Conservation (phyloP, 306 rosid genomes). For the Prunus dulcis region DNA sequence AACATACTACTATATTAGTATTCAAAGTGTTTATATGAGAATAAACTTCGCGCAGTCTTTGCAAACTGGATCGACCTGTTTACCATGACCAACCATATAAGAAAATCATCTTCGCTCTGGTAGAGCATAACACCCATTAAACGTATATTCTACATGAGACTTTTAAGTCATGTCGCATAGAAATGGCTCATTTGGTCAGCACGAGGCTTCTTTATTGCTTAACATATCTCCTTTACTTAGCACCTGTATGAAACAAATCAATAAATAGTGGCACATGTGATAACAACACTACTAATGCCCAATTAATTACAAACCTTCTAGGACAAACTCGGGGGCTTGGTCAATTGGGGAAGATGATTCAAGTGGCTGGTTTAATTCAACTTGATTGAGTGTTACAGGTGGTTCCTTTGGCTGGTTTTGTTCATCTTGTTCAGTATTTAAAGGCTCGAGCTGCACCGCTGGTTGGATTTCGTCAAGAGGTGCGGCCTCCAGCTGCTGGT, state of each 20-base stretch:
- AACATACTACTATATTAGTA: too few relatives aligned
- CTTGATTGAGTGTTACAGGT: constrained; percentile 34
- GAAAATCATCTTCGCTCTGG: not conserved
- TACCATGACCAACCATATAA: not conserved
- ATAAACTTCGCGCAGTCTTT: too few relatives aligned
- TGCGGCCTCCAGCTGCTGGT: constrained; percentile 65
- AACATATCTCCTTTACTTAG: constrained; percentile 61
- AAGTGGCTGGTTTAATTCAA: constrained; percentile 33
- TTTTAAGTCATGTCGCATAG: constrained; percentile 29
- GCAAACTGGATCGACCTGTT: too few relatives aligned
- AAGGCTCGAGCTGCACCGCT: constrained; percentile 34
- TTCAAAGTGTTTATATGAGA: too few relatives aligned
- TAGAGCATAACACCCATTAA: constrained; percentile 9
- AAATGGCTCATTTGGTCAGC: constrained; percentile 38
- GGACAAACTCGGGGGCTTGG: constrained; percentile 64
- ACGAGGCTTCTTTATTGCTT: constrained; percentile 50
- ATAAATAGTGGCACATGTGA: constrained; percentile 57
- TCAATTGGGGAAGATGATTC: constrained; percentile 47
- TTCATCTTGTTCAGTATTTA: constrained; percentile 33
- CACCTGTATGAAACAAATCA: constrained; percentile 77
- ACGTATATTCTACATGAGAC: constrained; percentile 12
- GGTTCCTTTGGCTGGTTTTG: constrained; percentile 38
- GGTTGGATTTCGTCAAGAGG: constrained; percentile 35
- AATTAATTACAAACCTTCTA: constrained; percentile 87
- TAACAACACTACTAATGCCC: constrained; percentile 59